Base-by-base conservation (phyloP, 192 early-diverging fungal genomes). In the Chytriomyces sp. region DNA sequence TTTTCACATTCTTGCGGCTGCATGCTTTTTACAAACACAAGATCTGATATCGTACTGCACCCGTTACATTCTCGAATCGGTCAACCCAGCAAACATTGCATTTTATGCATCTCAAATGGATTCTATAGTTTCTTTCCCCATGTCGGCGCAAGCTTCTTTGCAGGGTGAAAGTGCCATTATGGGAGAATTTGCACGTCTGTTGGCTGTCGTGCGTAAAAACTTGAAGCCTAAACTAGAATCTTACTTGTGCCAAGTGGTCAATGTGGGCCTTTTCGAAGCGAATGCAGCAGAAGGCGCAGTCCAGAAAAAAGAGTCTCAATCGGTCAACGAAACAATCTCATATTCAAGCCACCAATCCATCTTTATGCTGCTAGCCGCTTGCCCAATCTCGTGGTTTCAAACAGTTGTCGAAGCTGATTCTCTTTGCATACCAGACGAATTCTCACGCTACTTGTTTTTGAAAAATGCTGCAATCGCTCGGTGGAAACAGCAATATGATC, bases 391-490 rank as follows among this genome's bases (percentile, higher is more conserved):
- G 16, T 81, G 80, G 80, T 62, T 81, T 48, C 35, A 61, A 49
- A 57, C 24, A n/a, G 70, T 78, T 6, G 50, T 81, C 16, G 76
- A 78, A 44, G 48, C 23, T 64, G 47, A 82, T 20, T 16, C 47
- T 13, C 79, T 86, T 5, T 75, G 76, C 45, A 75, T 84, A 1
- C 57, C 69, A 18, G 77, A 61, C 61, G 85, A 86, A 68, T 84
- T 81, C 64, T 74, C 76, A 43, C 69, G 85, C n/a, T 86, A 86
- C 63, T 64, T 80, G 61, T 59, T 86, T 28, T 62, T 86, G 45
- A 86, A 83, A 64, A 23, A 64, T 44, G 72, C 77, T 20, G 77
- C 78, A 43, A 43, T 64, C n/a, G 43, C 57, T 43, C 79, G 84
- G 3, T 50, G 79, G 61, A 65, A 50, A 46, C 24, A 72, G 69